Conservation (phyloP, 129 eudicot species). For the Escallonia herrerae region DNA sequence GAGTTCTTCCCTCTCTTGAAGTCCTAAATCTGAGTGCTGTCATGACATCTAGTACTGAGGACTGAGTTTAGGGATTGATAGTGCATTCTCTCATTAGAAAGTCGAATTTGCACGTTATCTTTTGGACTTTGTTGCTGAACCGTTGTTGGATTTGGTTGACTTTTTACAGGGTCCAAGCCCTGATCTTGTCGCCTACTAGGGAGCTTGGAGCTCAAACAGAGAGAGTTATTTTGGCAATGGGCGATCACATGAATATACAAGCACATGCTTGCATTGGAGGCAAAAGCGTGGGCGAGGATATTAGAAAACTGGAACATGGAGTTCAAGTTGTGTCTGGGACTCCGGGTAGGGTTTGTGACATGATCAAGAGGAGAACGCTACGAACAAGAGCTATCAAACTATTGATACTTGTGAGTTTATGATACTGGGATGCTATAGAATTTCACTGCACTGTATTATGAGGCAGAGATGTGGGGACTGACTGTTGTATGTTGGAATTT, state of each 20-base stretch:
- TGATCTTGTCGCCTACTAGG: slow-evolving; percentile 90
- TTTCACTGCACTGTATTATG: background rate
- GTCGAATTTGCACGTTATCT: too few species aligned
- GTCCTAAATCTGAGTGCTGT: too few species aligned
- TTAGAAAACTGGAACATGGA: slow-evolving; percentile 76
- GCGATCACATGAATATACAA: slow-evolving; percentile 67
- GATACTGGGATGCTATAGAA: background rate
- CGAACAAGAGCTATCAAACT: slow-evolving; percentile 80
- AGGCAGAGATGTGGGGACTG: background rate
- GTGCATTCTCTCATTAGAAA: too few species aligned
- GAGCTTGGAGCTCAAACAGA: slow-evolving; percentile 95
- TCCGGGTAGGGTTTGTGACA: slow-evolving; percentile 94
- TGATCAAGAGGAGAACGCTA: slow-evolving; percentile 89
- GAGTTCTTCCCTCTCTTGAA: too few species aligned
- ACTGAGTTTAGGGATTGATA: too few species aligned
- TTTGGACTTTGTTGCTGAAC: too few species aligned
- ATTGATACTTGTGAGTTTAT: slow-evolving; percentile 61
- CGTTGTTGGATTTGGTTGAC: background rate
- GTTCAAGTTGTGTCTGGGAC: slow-evolving; percentile 98
- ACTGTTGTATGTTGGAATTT: background rate
- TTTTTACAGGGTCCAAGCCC: slow-evolving; percentile 77
- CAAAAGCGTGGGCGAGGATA: slow-evolving; percentile 93
- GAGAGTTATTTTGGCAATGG: slow-evolving; percentile 67
- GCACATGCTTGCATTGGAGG: slow-evolving; percentile 98
- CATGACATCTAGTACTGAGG: too few species aligned